Evolutionary conservation across 148 eudicot species (phyloP).

Genomic region (Oxyria digyna): DNA sequence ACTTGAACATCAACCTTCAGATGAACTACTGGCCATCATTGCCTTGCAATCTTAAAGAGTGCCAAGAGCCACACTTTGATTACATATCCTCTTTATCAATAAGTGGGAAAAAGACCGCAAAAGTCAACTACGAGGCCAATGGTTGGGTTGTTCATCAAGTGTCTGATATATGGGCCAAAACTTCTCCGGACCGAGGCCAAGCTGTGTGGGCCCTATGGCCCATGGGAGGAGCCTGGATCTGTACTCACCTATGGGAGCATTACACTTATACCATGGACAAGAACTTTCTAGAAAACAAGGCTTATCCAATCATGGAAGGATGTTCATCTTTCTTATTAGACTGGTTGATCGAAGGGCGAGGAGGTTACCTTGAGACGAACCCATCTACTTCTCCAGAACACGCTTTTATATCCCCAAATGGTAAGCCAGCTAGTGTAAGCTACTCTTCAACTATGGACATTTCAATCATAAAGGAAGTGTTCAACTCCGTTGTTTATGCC

Average conservation of each 20-base stretch:
- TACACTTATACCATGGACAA: conserved; percentile 68
- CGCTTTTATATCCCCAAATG: conserved; percentile 53
- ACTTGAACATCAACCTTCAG: conserved; percentile 83
- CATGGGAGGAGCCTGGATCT: conserved; percentile 95
- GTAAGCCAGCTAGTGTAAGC: conserved; percentile 76
- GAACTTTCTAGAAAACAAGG: conserved; percentile 46
- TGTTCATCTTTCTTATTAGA: conserved; percentile 59
- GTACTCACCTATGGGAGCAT: conserved; percentile 94
- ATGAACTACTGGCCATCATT: conserved; percentile 97
- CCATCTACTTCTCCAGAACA: conserved; percentile 94
- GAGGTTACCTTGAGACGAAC: conserved; percentile 61
- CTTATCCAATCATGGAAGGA: conserved; percentile 71
- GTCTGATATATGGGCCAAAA: conserved; percentile 91
- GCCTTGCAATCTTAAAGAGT: conserved; percentile 67
- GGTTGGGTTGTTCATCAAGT: conserved; percentile 91
- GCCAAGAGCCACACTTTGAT: conserved; percentile 71
- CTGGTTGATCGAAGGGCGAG: conserved; percentile 66
- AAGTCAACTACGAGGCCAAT: conserved; percentile 57
- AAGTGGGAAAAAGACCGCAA: conserved; percentile 65
- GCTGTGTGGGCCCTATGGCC: conserved; percentile 92
- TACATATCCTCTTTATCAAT: conserved; percentile 42
- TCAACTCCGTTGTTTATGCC: conserved; percentile 46
- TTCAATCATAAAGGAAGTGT: conserved; percentile 62
- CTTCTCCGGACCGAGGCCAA: conserved; percentile 53
- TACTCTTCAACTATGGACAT: conserved; percentile 89